Evolutionary conservation across 257 asterid genomes (phyloP).

Genomic region (Nemophila menziesii): DNA sequence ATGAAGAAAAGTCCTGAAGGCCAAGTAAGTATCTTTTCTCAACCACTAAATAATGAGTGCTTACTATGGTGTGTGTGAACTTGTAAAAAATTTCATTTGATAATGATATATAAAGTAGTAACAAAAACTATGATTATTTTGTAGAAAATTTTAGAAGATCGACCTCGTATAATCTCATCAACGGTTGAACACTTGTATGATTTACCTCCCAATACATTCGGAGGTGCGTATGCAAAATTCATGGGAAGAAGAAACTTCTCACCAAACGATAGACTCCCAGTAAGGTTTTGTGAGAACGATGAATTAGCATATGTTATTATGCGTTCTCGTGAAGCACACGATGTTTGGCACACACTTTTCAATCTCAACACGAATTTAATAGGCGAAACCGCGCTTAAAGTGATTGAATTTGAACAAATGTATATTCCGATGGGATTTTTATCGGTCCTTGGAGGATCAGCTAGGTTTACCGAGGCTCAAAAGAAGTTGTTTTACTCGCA

Average conservation of each 20-base stretch:
- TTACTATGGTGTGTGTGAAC: too few species aligned
- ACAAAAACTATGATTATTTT: background rate
- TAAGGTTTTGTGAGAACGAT: constrained; percentile 85
- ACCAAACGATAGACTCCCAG: constrained; percentile 89
- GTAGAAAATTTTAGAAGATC: constrained; percentile 60
- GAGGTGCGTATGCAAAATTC: constrained; percentile 86
- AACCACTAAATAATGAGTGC: too few species aligned
- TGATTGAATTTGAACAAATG: constrained; percentile 93
- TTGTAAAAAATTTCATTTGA: too few species aligned
- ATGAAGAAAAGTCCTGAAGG: constrained; percentile 80
- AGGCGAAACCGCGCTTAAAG: constrained; percentile 82
- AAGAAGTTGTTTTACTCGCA: constrained; percentile 74
- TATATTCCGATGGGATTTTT: constrained; percentile 84
- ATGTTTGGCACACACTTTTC: constrained; percentile 90
- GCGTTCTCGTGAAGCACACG: constrained; percentile 98
- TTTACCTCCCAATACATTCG: constrained; percentile 74
- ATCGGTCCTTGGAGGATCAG: constrained; percentile 72
- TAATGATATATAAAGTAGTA: background rate
- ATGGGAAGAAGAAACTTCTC: constrained; percentile 96
- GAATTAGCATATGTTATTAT: constrained; percentile 83
- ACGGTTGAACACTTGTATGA: constrained; percentile 87
- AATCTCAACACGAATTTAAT: constrained; percentile 83
- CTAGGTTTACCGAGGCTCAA: constrained; percentile 57
- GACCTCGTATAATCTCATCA: constrained; percentile 83
- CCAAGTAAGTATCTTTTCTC: constrained; percentile 32